A percentile compares a stretch with the other conserved stretches of the same genome.
Evolutionary conservation across 371 early-diverging fungal species (phyloP).

Genomic region (Chytridium lagenaria): DNA sequence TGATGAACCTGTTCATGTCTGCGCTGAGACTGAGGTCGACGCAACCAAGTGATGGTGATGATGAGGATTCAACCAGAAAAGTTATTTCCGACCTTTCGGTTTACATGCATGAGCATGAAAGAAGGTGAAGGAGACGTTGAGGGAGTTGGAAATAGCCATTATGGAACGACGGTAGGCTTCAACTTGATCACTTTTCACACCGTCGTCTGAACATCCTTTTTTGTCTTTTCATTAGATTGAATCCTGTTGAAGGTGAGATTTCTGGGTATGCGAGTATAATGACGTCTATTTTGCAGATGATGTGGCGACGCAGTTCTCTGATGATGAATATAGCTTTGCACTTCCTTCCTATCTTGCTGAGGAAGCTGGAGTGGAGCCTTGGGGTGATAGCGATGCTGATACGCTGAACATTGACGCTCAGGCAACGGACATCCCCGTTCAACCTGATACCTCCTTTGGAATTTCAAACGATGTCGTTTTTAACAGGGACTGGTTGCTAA

Average conservation of each 20-base stretch:
- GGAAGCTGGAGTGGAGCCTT: background rate
- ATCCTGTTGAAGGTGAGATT: too few species aligned
- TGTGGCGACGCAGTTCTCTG: background rate
- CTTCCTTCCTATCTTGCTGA: conserved; percentile 4
- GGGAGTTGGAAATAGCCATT: background rate
- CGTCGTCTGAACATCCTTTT: too few species aligned
- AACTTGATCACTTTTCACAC: too few species aligned
- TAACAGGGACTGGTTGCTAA: conserved; percentile 39
- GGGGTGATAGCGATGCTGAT: conserved; percentile 31
- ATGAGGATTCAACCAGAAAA: background rate
- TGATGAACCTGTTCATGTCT: background rate
- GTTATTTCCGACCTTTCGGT: background rate
- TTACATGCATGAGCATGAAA: background rate
- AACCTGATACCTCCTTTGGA: too few species aligned
- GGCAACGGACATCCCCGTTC: too few species aligned
- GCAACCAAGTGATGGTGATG: background rate
- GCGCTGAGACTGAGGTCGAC: background rate
- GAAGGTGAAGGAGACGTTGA: background rate
- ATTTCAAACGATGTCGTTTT: too few species aligned
- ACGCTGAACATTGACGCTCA: conserved; percentile 10
- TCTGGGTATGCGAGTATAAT: too few species aligned
- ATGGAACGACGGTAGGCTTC: background rate
- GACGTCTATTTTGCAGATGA: background rate
- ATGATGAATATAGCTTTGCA: background rate
- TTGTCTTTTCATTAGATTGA: too few species aligned